These are phyloP conservation scores for Tetradesmus lagerheimii DNA, from an alignment of 139 green algal species.

Conservation along the genomic window DNA sequence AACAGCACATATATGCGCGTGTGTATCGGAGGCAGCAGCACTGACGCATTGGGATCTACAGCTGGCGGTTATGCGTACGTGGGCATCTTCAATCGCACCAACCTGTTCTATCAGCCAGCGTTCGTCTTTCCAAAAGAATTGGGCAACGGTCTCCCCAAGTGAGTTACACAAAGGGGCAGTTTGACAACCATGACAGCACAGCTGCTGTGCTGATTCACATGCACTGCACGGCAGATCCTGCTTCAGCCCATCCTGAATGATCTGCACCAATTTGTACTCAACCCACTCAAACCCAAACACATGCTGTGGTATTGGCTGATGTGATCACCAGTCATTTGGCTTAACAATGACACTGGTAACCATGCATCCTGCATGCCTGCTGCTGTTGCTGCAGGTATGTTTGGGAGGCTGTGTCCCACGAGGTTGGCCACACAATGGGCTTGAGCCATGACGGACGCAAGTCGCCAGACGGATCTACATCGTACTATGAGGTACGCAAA, in stretches of 20 bases:
- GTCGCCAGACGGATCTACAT: background rate
- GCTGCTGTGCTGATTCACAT: too few relatives aligned
- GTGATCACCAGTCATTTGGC: too few relatives aligned
- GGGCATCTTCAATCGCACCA: background rate
- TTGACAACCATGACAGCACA: too few relatives aligned
- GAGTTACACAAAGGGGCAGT: background rate
- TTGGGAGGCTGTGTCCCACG: background rate
- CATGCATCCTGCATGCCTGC: background rate
- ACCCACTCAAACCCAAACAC: too few relatives aligned
- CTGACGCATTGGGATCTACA: background rate
- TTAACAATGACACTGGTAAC: too few relatives aligned
- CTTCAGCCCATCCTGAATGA: too few relatives aligned
- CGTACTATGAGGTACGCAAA: background rate
- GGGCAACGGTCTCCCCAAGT: background rate
- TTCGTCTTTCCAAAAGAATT: constrained; percentile 14
- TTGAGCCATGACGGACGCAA: background rate
- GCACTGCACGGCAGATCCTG: too few relatives aligned
- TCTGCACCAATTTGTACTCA: too few relatives aligned
- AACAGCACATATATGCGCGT: background rate
- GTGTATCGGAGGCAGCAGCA: constrained; percentile 1
- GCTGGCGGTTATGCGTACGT: constrained; percentile 17
- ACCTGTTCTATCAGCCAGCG: background rate
- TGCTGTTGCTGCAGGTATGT: background rate
- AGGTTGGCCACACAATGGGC: constrained; percentile 12
- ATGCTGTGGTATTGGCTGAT: too few relatives aligned